These are phyloP conservation scores for Pichia paraexigua DNA, from an alignment of 805 yeast species.

Conservation along the genomic window DNA sequence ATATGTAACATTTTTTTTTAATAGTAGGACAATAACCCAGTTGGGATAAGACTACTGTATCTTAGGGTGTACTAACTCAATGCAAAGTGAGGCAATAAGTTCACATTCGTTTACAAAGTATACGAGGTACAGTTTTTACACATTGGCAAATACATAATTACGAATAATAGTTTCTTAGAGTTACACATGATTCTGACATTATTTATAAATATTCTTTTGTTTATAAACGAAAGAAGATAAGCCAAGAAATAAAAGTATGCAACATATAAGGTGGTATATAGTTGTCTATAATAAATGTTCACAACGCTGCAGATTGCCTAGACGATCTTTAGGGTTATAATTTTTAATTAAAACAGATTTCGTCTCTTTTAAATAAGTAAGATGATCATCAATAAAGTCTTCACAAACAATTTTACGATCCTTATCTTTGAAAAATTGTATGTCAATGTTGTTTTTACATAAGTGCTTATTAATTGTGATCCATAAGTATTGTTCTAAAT, in stretches of 20 bases:
- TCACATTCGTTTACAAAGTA: too few relatives aligned
- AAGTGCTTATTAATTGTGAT: constrained; percentile 13
- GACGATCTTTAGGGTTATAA: background rate
- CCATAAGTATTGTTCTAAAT: constrained; percentile 20
- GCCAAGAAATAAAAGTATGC: too few relatives aligned
- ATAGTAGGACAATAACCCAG: too few relatives aligned
- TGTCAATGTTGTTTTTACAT: constrained; percentile 8
- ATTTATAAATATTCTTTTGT: too few relatives aligned
- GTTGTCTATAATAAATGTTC: background rate
- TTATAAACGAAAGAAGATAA: background rate
- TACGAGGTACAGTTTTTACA: too few relatives aligned
- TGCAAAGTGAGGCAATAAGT: too few relatives aligned
- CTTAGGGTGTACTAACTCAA: too few relatives aligned
- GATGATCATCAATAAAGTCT: background rate
- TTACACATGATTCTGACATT: too few relatives aligned
- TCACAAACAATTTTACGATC: background rate
- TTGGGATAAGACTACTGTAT: too few relatives aligned
- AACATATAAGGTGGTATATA: background rate
- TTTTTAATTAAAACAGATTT: background rate
- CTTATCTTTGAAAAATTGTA: background rate
- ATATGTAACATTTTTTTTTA: too few relatives aligned
- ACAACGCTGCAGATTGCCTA: background rate
- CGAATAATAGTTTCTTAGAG: too few relatives aligned
- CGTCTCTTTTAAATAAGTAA: background rate
- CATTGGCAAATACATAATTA: too few relatives aligned